Percentiles rank a stretch among this genome's conserved stretches.
These are phyloP conservation scores for Russula earlei DNA, from an alignment of 768 basidiomycete species.

Conservation along the genomic window DNA sequence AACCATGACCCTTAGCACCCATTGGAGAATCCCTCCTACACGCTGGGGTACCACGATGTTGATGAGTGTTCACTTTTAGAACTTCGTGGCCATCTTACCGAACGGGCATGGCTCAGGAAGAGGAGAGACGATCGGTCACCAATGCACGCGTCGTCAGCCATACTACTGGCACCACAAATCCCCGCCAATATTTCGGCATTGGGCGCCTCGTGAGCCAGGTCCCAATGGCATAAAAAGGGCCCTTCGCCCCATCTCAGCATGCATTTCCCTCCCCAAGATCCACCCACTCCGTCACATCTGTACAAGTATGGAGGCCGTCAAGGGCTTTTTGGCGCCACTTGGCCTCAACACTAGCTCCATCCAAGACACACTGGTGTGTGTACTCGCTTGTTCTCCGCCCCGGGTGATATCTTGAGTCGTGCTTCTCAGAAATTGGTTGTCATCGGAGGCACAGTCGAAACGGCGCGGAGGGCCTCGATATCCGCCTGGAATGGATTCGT, in stretches of 20 bases:
- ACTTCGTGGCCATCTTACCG: conserved; percentile 5
- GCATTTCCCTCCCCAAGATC: conserved; percentile 11
- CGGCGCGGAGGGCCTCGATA: conserved; percentile 67
- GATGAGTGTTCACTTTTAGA: conserved; percentile 2
- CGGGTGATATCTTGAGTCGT: neutral
- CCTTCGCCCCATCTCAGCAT: conserved; percentile 7
- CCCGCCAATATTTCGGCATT: too few relatives aligned
- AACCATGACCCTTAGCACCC: neutral
- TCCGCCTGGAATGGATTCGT: conserved; percentile 88
- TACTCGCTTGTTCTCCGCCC: neutral
- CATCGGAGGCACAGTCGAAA: conserved; percentile 83
- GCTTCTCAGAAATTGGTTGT: conserved; percentile 73
- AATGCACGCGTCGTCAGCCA: neutral
- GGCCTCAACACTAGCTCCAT: conserved; percentile 58
- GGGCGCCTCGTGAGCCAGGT: too few relatives aligned
- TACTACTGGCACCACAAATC: too few relatives aligned
- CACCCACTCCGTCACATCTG: conserved; percentile 12
- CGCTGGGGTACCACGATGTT: conserved; percentile 8
- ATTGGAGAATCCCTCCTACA: conserved; percentile 6
- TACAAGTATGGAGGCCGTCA: conserved; percentile 54
- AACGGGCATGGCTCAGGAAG: conserved; percentile 5
- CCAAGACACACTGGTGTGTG: conserved; percentile 67
- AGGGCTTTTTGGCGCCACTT: conserved; percentile 58
- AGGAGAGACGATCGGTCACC: neutral
- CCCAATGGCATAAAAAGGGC: conserved; percentile 18